These are phyloP conservation scores for Rhizophora mangle DNA, from an alignment of 345 rosid species.

Conservation along the genomic window DNA sequence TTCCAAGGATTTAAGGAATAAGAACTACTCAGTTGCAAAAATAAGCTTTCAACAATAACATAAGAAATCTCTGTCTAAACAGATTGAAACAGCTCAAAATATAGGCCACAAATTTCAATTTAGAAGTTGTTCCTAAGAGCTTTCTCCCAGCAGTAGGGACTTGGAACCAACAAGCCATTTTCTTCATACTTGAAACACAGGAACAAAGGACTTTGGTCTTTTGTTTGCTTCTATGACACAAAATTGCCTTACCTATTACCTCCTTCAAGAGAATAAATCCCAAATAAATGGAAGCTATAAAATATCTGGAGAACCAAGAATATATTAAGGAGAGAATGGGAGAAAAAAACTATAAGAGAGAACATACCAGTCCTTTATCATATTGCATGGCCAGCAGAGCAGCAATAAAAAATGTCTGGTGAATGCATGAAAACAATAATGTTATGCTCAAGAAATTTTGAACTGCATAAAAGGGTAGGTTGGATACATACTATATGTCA, in stretches of 20 bases:
- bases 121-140: not conserved
- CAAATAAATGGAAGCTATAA: not conserved
- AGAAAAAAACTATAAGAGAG: slow-evolving; percentile 20
- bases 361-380: slow-evolving; percentile 80
- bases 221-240: not conserved
- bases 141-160: too few species aligned
- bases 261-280: not conserved
- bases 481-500: not conserved
- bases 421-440: slow-evolving; percentile 14
- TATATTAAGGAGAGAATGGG: slow-evolving; percentile 8
- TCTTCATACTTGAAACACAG: too few species aligned
- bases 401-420: slow-evolving; percentile 95
- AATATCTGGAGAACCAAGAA: not conserved
- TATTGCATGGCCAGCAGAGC: slow-evolving; percentile 99
- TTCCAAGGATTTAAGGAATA: slow-evolving; percentile 33
- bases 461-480: not conserved
- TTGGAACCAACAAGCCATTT: too few species aligned
- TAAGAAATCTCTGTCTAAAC: too few species aligned
- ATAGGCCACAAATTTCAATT: not conserved
- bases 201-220: not conserved
- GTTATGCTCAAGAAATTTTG: slow-evolving; percentile 24
- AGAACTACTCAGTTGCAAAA: not conserved
- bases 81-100: too few species aligned
- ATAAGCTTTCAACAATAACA: not conserved
- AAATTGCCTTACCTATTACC: not conserved